A percentile compares a stretch with the other conserved stretches of the same genome.
Evolutionary conservation across 2,329 filamentous ascomycete species (phyloP).

Genomic region (Fusarium pseudograminearum): DNA sequence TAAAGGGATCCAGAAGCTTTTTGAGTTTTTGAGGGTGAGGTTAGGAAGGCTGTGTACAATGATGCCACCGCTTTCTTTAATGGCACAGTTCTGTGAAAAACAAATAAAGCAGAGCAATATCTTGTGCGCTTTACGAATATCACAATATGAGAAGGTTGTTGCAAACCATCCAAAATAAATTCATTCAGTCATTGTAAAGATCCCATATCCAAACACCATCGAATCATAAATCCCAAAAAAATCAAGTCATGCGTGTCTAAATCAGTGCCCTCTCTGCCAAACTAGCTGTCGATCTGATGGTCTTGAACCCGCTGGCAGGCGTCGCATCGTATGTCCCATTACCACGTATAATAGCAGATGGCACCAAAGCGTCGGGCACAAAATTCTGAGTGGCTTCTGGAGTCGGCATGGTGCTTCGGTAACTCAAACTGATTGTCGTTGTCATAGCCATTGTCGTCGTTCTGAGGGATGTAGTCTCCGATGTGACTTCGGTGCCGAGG

Average conservation of each 20-base stretch:
- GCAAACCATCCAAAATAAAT: conserved; percentile 4
- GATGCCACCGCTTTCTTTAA: neutral
- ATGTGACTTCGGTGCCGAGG: neutral
- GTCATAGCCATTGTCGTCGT: conserved; percentile 10
- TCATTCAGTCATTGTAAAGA: neutral
- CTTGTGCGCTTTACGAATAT: no score
- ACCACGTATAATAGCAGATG: neutral
- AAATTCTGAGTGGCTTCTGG: conserved; percentile 12
- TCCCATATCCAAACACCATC: neutral
- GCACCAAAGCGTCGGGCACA: neutral
- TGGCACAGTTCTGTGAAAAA: neutral
- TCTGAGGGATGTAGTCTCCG: neutral
- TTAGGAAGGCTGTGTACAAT: conserved; percentile 16
- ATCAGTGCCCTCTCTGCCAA: conserved; percentile 25
- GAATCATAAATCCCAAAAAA: conserved; percentile 3
- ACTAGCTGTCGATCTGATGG: conserved; percentile 41
- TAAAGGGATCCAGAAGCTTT: conserved; percentile 47
- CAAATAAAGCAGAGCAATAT: no score
- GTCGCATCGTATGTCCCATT: conserved; percentile 21
- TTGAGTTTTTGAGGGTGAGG: conserved; percentile 49
- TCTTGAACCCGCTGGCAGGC: conserved; percentile 43
- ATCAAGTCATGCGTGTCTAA: neutral
- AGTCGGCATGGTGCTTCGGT: conserved; percentile 10
- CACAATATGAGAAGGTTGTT: neutral
- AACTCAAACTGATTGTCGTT: conserved; percentile 3